These are phyloP conservation scores for Tricholomella constricta DNA, from an alignment of 768 basidiomycete species.

Conservation along the genomic window DNA sequence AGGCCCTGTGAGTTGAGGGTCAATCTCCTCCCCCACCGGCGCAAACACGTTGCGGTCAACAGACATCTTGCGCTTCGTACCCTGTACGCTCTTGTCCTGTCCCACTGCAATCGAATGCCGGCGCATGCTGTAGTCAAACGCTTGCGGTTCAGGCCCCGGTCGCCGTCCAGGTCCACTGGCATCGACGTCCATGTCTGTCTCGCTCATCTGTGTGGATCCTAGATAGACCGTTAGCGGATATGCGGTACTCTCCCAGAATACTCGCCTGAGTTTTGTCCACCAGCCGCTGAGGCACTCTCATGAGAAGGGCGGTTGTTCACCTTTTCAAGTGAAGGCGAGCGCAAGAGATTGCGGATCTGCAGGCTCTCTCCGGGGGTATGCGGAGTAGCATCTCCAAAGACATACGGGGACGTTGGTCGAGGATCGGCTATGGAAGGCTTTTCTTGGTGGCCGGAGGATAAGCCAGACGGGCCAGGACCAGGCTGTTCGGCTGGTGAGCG, in stretches of 20 bases:
- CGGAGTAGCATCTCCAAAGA: constrained; percentile 66
- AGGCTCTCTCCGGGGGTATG: constrained; percentile 37
- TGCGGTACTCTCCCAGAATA: constrained; percentile 18
- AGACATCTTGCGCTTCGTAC: constrained; percentile 85
- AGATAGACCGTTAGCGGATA: constrained; percentile 17
- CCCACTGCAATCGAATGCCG: constrained; percentile 72
- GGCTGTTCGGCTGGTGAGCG: constrained; percentile 26
- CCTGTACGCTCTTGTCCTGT: constrained; percentile 53
- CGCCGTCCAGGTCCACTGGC: constrained; percentile 28
- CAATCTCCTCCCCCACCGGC: constrained; percentile 63
- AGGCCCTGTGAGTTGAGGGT: constrained; percentile 67
- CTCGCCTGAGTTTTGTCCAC: constrained; percentile 10
- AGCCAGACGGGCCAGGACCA: constrained; percentile 24
- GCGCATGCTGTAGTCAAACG: constrained; percentile 71
- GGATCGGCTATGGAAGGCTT: constrained; percentile 42
- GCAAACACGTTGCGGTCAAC: constrained; percentile 56
- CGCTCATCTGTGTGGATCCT: constrained; percentile 31
- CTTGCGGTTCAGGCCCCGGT: constrained; percentile 42
- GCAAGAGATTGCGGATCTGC: constrained; percentile 61
- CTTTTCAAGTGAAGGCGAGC: constrained; percentile 56
- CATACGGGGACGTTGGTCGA: constrained; percentile 67
- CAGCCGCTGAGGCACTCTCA: constrained; percentile 23
- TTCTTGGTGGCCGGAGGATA: constrained; percentile 30
- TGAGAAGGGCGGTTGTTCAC: constrained; percentile 26
- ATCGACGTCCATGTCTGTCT: constrained; percentile 43